A percentile compares a stretch with the other conserved stretches of the same genome.
phyloP scores from a whole-genome alignment of 805 yeast species.

The Metschnikowia lunata region DNA sequence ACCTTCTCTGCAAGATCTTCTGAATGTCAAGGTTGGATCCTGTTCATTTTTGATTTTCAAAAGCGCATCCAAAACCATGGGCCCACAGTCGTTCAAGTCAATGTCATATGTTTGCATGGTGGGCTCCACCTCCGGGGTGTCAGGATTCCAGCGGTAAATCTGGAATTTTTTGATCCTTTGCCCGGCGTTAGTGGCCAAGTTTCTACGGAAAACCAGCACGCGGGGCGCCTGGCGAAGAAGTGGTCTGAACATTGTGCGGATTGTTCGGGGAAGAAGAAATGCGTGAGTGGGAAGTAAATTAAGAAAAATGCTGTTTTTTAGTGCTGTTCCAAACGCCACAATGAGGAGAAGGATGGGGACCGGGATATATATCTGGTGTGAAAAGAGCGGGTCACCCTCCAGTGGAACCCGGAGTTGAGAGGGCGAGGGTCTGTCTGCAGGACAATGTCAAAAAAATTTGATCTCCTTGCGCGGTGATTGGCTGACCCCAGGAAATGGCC shows the following conservation, averaged over 20 bases:
- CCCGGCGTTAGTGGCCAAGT: slow-evolving; percentile 37
- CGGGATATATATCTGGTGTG: background rate
- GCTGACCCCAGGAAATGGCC: slow-evolving; percentile 17
- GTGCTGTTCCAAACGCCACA: background rate
- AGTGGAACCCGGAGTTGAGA: slow-evolving; percentile 5
- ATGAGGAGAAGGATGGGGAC: background rate
- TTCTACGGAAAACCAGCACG: slow-evolving; percentile 13
- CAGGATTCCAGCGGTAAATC: slow-evolving; percentile 98
- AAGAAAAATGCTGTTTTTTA: background rate
- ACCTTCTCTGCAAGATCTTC: slow-evolving; percentile 99
- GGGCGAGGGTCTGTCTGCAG: slow-evolving; percentile 15
- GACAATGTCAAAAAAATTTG: slow-evolving; percentile 11
- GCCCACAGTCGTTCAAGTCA: slow-evolving; percentile 90
- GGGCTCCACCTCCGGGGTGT: slow-evolving; percentile 90
- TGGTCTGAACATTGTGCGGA: slow-evolving; percentile 12
- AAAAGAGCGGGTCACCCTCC: background rate
- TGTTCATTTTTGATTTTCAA: slow-evolving; percentile 94
- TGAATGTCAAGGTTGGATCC: slow-evolving; percentile 90
- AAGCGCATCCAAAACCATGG: slow-evolving; percentile 95
- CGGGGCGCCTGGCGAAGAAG: slow-evolving; percentile 15
- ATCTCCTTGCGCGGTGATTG: slow-evolving; percentile 13
- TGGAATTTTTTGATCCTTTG: slow-evolving; percentile 77
- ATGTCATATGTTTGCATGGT: slow-evolving; percentile 75
- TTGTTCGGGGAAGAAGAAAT: background rate
- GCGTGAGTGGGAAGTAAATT: background rate